phyloP scores from a whole-genome alignment of 164 flowering plant genomes.

The Amborella trichopoda region DNA sequence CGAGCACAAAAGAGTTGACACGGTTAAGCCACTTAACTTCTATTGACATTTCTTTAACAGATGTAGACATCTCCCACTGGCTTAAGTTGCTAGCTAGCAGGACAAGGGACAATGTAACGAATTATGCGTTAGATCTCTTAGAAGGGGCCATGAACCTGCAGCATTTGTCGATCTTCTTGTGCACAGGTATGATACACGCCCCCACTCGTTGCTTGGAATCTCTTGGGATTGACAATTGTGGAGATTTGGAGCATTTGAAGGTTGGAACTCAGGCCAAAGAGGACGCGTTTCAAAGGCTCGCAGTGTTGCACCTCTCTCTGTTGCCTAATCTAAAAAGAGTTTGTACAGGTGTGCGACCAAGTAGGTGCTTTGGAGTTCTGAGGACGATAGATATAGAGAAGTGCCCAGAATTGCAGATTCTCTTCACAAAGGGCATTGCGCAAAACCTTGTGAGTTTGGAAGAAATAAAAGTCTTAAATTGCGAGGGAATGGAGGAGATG shows the following conservation, averaged over 20 bases:
- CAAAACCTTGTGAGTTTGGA: conserved; percentile 1
- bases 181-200: too few species aligned
- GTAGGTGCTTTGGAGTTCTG: conserved; percentile 5
- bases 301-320: neutral
- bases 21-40: too few species aligned
- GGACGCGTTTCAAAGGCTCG: neutral
- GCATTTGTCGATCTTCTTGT: too few species aligned
- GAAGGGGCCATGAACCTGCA: too few species aligned
- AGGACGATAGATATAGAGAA: neutral
- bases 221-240: neutral
- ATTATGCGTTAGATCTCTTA: too few species aligned
- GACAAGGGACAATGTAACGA: too few species aligned
- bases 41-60: too few species aligned
- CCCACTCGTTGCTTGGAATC: too few species aligned
- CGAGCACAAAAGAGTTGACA: too few species aligned
- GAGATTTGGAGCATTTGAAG: conserved; percentile 3
- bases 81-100: too few species aligned
- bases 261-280: neutral
- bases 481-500: conserved; percentile 5
- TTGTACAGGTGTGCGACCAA: neutral
- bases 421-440: conserved; percentile 6
- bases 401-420: conserved; percentile 8
- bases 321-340: conserved; percentile 2
- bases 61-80: too few species aligned
- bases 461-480: neutral